These are phyloP conservation scores for Trametes meyenii DNA, from an alignment of 768 basidiomycete genomes.

Conservation along the genomic window DNA sequence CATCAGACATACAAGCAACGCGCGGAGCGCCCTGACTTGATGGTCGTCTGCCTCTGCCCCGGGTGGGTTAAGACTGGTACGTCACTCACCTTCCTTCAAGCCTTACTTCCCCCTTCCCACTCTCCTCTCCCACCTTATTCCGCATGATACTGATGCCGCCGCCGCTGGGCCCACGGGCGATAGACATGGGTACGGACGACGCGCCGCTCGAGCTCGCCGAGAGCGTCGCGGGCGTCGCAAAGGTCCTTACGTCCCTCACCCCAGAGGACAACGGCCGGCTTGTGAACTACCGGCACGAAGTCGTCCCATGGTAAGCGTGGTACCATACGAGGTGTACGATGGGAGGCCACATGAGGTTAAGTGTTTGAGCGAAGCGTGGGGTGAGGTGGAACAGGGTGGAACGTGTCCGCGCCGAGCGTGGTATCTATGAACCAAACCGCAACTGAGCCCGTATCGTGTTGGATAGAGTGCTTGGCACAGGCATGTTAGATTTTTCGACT, in stretches of 20 bases:
- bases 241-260: constrained; percentile 12
- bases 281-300: constrained; percentile 9
- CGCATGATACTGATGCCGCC: too few species aligned
- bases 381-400: too few species aligned
- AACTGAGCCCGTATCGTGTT: too few species aligned
- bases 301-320: constrained; percentile 5
- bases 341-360: too few species aligned
- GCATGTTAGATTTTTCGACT: too few species aligned
- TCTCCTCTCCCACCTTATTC: too few species aligned
- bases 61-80: constrained; percentile 22
- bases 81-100: not conserved
- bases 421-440: too few species aligned
- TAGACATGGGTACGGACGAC: constrained; percentile 19
- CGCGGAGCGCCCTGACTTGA: constrained; percentile 19
- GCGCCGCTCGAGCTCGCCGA: constrained; percentile 18
- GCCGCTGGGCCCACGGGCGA: not conserved
- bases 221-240: constrained; percentile 13
- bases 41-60: constrained; percentile 14
- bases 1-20: constrained; percentile 24
- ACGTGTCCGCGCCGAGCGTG: too few species aligned
- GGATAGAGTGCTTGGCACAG: too few species aligned
- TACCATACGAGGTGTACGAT: too few species aligned
- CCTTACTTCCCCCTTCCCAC: too few species aligned
- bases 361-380: too few species aligned
- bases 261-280: constrained; percentile 10